Evolutionary conservation across 2,329 filamentous ascomycete genomes (phyloP).

Genomic region (Hypocrella siamensis): DNA sequence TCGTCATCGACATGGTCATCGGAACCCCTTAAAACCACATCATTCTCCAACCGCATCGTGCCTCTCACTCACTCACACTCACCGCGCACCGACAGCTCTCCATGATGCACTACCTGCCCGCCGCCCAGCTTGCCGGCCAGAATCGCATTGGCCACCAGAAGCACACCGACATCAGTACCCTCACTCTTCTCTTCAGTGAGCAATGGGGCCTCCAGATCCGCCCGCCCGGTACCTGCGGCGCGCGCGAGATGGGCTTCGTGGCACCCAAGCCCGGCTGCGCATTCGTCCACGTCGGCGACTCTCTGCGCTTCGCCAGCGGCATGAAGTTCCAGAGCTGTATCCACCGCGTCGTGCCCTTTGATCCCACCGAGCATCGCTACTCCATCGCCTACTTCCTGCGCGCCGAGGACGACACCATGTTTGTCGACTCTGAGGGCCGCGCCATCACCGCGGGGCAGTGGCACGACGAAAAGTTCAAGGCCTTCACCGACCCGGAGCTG

Average conservation of each 20-base stretch:
- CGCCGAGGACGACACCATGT: slow-evolving; percentile 39
- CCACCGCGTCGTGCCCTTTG: slow-evolving; percentile 38
- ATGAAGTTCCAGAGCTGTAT: slow-evolving; percentile 40
- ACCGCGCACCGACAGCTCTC: slow-evolving; percentile 21
- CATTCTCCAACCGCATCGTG: too few relatives aligned
- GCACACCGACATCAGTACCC: slow-evolving; percentile 39
- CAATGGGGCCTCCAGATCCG: slow-evolving; percentile 42
- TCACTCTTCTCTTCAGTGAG: slow-evolving; percentile 39
- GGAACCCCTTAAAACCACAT: too few relatives aligned
- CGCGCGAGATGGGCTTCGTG: slow-evolving; percentile 35
- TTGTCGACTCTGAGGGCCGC: slow-evolving; percentile 36
- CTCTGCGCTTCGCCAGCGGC: slow-evolving; percentile 36
- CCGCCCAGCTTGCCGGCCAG: slow-evolving; percentile 22
- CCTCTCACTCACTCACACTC: too few relatives aligned
- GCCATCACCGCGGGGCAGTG: slow-evolving; percentile 36
- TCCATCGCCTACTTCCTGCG: slow-evolving; percentile 43
- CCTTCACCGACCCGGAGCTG: slow-evolving; percentile 27
- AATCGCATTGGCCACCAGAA: slow-evolving; percentile 36
- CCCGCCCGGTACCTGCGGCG: slow-evolving; percentile 23
- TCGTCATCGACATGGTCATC: too few relatives aligned
- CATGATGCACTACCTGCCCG: slow-evolving; percentile 38
- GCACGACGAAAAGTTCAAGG: slow-evolving; percentile 39
- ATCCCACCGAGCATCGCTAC: slow-evolving; percentile 37
- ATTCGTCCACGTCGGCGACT: slow-evolving; percentile 43
- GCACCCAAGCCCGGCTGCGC: slow-evolving; percentile 33